Evolutionary conservation across 2,329 filamentous ascomycete species (phyloP).

Genomic region (Pseudogymnoascus sp.): DNA sequence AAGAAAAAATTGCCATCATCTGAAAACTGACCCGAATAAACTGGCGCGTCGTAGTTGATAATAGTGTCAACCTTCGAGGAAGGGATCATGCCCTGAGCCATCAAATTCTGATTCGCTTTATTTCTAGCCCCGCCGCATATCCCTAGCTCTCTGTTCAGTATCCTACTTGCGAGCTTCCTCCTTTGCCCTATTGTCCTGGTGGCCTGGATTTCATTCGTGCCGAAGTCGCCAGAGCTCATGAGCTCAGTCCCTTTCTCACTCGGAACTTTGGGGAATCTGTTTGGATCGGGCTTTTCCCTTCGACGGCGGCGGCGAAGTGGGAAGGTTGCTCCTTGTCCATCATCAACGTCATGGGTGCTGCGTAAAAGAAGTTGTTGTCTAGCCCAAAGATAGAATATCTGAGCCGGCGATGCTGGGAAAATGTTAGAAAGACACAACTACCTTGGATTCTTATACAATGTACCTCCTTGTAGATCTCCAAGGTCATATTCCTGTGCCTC

Average conservation of each 20-base stretch:
- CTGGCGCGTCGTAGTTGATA: conserved; percentile 76
- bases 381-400: conserved; percentile 13
- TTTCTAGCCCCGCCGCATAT: conserved; percentile 53
- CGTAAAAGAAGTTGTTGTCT: conserved; percentile 16
- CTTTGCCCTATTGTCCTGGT: conserved; percentile 44
- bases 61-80: conserved; percentile 72
- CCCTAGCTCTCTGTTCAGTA: conserved; percentile 78
- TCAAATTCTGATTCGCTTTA: conserved; percentile 53
- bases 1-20: conserved; percentile 98
- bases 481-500: conserved; percentile 4
- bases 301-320: conserved; percentile 41
- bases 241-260: conserved; percentile 68
- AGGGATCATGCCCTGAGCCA: conserved; percentile 71
- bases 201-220: conserved; percentile 52
- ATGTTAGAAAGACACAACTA: background rate
- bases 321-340: conserved; percentile 21
- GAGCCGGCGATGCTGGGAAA: conserved; percentile 16
- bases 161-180: conserved; percentile 56
- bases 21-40: conserved; percentile 94
- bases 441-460: background rate
- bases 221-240: conserved; percentile 79
- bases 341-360: conserved; percentile 17
- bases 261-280: conserved; percentile 74
- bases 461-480: background rate
- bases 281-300: conserved; percentile 38